Base-by-base conservation (phyloP, 441 rosid genomes). In the Syzygium syzygioides region DNA sequence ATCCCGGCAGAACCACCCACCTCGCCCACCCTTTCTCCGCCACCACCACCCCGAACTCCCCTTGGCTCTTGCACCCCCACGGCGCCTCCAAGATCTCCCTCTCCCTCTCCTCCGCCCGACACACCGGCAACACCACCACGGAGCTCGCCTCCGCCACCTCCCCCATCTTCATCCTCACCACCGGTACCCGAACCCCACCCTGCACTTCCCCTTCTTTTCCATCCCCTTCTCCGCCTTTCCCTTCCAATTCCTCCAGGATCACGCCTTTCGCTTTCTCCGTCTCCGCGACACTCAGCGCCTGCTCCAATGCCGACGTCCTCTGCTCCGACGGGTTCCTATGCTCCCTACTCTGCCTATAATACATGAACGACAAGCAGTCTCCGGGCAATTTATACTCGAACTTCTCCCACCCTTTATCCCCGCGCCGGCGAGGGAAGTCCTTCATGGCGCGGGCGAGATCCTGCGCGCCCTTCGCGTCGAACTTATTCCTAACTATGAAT, bases 1-100 rank as follows among this genome's bases (percentile, higher is more conserved):
- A 98, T 25, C 94, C 87, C 0, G 99, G 99, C 87, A 98, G 89
- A 41, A 94, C 99, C 89, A 94, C 97, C 99, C 99, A 97, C 90
- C 96, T 95, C 52, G 86, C 89, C 99, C 99, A 97, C 25, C 92
- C 97, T 89, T 94, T 95, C 89, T 96, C 99, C 0, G 97, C 94
- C 87, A 87, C 96, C 91, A 98, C 97, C 15, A 96, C 92, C 14
- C 97, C 94, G 80, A 98, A 98, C 50, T 94, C 97, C 37, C 98
- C 99, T 79, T 91, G 89, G 5, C 91, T 90, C 60, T 85, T 92
- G 48, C 93, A 91, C 85, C 92, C 92, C 91, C 91, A 92, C 6
- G 99, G 99, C 19, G 98, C 99, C 89, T 95, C 97, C 80, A 91
- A 85, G 52, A 98, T 52, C 92, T 89, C 95, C n/a, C 71, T 89